Percentiles rank a stretch among this genome's conserved stretches.
Evolutionary conservation across 169 alveolate species (phyloP).

Genomic region (Babesia gibsoni): DNA sequence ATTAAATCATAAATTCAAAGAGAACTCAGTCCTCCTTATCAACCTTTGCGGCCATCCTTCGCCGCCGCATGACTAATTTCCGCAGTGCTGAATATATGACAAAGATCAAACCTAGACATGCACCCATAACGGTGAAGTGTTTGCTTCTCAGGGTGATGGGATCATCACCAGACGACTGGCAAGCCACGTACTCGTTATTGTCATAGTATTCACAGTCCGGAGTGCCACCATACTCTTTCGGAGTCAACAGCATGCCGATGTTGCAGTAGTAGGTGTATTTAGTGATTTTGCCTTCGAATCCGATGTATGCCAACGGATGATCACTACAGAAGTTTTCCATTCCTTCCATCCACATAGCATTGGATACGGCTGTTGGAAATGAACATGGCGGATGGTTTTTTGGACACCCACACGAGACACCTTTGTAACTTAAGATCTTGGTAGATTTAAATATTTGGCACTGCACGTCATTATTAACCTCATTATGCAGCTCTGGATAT

Average conservation of each 20-base stretch:
- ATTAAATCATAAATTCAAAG: background rate
- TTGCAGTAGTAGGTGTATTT: conserved; percentile 56
- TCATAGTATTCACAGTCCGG: conserved; percentile 45
- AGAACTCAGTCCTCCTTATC: background rate
- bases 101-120: conserved; percentile 26
- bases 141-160: conserved; percentile 23
- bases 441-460: conserved; percentile 34
- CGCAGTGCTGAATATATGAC: background rate
- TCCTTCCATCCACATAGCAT: conserved; percentile 10
- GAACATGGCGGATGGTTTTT: conserved; percentile 19
- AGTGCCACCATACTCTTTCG: conserved; percentile 1
- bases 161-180: conserved; percentile 3
- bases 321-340: conserved; percentile 36
- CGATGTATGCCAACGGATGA: conserved; percentile 29
- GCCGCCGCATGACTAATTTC: background rate
- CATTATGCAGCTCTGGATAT: conserved; percentile 39
- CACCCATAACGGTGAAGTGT: conserved; percentile 31
- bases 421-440: conserved; percentile 13
- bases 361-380: conserved; percentile 28
- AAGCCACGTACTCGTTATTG: conserved; percentile 53
- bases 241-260: conserved; percentile 40
- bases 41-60: background rate
- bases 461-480: background rate
- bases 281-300: conserved; percentile 30
- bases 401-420: conserved; percentile 57